These are phyloP conservation scores for Lathyrus oleraceus DNA, from an alignment of 306 rosid genomes.

Conservation along the genomic window DNA sequence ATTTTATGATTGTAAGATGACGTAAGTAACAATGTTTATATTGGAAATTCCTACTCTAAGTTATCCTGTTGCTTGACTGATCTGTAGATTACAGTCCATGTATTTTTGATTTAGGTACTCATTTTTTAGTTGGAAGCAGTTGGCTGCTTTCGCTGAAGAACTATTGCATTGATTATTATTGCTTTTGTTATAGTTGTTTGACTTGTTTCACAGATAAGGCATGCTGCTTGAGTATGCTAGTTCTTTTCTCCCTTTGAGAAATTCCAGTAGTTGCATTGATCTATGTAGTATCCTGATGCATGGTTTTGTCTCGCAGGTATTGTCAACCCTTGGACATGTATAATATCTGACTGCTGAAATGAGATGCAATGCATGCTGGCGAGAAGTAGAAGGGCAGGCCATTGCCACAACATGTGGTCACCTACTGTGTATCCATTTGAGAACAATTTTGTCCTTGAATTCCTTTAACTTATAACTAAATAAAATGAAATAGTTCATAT, in stretches of 20 bases:
- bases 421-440: conserved; percentile 77
- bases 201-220: background rate
- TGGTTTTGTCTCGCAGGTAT: conserved; percentile 42
- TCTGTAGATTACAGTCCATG: conserved; percentile 11
- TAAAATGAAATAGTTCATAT: conserved; percentile 24
- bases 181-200: background rate
- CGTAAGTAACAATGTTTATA: background rate
- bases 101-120: background rate
- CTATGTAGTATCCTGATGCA: conserved; percentile 28
- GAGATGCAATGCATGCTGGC: conserved; percentile 99
- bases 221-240: conserved; percentile 11
- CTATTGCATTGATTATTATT: conserved; percentile 15
- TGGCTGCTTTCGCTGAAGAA: conserved; percentile 16
- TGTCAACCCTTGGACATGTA: conserved; percentile 43
- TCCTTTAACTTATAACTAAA: background rate
- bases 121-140: conserved; percentile 4
- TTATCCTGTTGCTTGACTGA: conserved; percentile 23
- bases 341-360: conserved; percentile 58
- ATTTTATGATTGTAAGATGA: conserved; percentile 20
- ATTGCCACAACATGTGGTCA: conserved; percentile 94
- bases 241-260: conserved; percentile 19
- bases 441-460: conserved; percentile 10
- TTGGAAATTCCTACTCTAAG: background rate
- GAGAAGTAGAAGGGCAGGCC: conserved; percentile 93
- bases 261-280: background rate